Conservation (phyloP, 2,329 filamentous ascomycete genomes). For the Colletotrichum euphorbiae region DNA sequence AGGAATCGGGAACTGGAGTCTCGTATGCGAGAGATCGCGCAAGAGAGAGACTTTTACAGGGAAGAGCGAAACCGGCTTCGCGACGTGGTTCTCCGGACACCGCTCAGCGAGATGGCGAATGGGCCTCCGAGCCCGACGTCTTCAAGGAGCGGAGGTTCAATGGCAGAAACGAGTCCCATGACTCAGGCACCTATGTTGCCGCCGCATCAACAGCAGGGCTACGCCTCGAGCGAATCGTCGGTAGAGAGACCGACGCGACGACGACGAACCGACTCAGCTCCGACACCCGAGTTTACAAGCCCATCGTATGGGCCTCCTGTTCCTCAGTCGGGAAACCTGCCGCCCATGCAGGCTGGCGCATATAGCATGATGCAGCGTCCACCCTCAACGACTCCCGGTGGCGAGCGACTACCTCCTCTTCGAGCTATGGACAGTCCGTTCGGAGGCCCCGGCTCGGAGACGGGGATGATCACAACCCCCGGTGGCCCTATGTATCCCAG, state of each 20-base stretch:
- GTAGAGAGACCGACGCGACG: conserved; percentile 60
- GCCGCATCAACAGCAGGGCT: conserved; percentile 45
- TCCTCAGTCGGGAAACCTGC: conserved; percentile 52
- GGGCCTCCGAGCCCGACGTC: conserved; percentile 64
- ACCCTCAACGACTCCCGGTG: conserved; percentile 51
- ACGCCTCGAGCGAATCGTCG: conserved; percentile 55
- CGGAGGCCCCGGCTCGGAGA: conserved; percentile 13
- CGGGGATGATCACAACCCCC: conserved; percentile 7
- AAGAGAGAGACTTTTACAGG: conserved; percentile 79
- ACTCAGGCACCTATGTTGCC: conserved; percentile 45
- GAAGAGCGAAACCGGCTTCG: conserved; percentile 78
- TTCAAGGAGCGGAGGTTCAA: conserved; percentile 50
- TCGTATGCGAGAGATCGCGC: conserved; percentile 63
- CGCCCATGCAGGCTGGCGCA: conserved; percentile 54
- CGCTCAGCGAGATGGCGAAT: conserved; percentile 64
- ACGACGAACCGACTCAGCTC: conserved; percentile 56
- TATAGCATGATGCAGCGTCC: conserved; percentile 53
- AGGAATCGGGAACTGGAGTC: conserved; percentile 74
- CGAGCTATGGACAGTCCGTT: conserved; percentile 56
- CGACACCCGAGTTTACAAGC: conserved; percentile 56
- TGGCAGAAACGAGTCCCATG: conserved; percentile 53
- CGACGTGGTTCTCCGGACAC: conserved; percentile 71
- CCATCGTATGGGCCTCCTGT: conserved; percentile 53
- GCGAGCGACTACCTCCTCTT: conserved; percentile 61
- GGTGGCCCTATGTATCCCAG: conserved; percentile 34